A percentile compares a stretch with the other conserved stretches of the same genome.
These are phyloP conservation scores for Hypseocharis bilobata DNA, from an alignment of 441 rosid species.

Conservation along the genomic window DNA sequence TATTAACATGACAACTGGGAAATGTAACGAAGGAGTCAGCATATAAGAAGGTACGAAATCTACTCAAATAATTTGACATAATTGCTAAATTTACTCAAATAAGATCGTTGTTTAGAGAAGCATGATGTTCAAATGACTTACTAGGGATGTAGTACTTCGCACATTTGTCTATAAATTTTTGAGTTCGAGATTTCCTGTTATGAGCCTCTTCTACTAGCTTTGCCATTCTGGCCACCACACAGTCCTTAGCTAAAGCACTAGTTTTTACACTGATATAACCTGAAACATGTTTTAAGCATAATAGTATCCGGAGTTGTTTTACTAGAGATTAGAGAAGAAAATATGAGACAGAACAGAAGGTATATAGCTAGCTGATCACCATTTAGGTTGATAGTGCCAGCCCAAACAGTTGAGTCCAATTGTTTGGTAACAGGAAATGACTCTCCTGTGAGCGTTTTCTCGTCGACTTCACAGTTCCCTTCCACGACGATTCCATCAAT, in stretches of 20 bases:
- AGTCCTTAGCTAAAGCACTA: slow-evolving; percentile 68
- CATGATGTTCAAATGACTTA: slow-evolving; percentile 23
- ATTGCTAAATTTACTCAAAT: no score
- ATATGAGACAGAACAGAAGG: no score
- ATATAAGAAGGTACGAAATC: no score
- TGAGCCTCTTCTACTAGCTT: slow-evolving; percentile 96
- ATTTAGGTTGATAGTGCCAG: slow-evolving; percentile 78
- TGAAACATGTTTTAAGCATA: no score
- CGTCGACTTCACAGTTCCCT: slow-evolving; percentile 82
- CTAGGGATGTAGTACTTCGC: slow-evolving; percentile 79
- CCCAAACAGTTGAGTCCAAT: slow-evolving; percentile 61
- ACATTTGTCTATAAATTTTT: slow-evolving; percentile 60
- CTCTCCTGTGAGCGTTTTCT: slow-evolving; percentile 79
- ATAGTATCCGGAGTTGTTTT: no score
- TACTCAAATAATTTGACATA: no score
- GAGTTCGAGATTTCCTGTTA: slow-evolving; percentile 57
- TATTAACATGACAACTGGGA: slow-evolving; percentile 49
- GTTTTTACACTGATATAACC: slow-evolving; percentile 74
- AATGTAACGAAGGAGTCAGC: background rate
- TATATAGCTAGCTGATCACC: no score
- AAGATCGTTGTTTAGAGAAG: no score
- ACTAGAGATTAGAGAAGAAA: no score
- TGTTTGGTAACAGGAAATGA: slow-evolving; percentile 72
- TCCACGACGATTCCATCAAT: slow-evolving; percentile 80
- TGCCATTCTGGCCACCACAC: slow-evolving; percentile 74